A percentile compares a stretch with the other conserved stretches of the same genome.
These are phyloP conservation scores for Nitzschia sp. DNA, from an alignment of 108 stramenopile genomes.

Conservation along the genomic window DNA sequence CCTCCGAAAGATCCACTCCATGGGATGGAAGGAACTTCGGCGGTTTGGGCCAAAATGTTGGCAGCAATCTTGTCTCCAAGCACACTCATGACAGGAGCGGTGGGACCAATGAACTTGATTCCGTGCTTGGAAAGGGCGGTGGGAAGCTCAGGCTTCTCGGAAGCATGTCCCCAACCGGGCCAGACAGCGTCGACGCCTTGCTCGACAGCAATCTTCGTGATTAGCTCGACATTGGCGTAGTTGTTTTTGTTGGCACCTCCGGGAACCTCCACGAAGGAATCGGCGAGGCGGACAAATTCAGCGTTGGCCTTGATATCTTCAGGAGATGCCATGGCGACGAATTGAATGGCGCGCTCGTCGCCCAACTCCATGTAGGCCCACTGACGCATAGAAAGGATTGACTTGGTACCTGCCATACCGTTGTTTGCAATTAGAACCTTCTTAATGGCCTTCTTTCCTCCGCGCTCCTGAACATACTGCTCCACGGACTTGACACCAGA, in stretches of 20 bases:
- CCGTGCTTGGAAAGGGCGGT: conserved; percentile 60
- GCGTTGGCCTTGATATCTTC: conserved; percentile 98
- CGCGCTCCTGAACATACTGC: conserved; percentile 86
- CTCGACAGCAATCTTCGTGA: conserved; percentile 77
- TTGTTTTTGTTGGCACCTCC: conserved; percentile 90
- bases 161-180: conserved; percentile 97
- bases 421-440: conserved; percentile 96
- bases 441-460: conserved; percentile 82
- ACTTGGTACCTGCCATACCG: conserved; percentile 98
- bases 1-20: conserved; percentile 94
- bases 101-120: conserved; percentile 94
- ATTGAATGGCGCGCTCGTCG: conserved; percentile 92
- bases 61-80: conserved; percentile 95
- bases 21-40: conserved; percentile 93
- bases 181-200: conserved; percentile 91
- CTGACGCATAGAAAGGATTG: conserved; percentile 96
- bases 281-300: conserved; percentile 95
- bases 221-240: conserved; percentile 93
- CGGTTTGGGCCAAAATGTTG: conserved; percentile 94
- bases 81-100: conserved; percentile 91
- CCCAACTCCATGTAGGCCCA: conserved; percentile 98
- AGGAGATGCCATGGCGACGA: conserved; percentile 98
- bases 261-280: conserved; percentile 91
- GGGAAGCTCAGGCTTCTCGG: conserved; percentile 90
- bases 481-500: conserved; percentile 53